These are phyloP conservation scores for Xerocomellus dryophilus DNA, from an alignment of 768 basidiomycete genomes.

Conservation along the genomic window DNA sequence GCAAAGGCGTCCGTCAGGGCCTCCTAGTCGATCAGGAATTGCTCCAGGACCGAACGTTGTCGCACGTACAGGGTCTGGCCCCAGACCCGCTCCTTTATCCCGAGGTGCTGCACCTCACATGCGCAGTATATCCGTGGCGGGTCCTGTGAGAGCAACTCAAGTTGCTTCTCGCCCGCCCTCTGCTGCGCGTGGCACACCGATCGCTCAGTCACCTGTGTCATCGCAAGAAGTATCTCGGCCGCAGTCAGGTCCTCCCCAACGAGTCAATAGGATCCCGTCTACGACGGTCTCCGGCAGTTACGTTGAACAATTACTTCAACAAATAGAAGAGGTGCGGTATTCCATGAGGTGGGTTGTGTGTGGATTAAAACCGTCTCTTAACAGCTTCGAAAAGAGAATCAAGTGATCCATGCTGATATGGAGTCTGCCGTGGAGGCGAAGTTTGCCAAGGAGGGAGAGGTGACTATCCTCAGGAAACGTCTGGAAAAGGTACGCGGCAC, in stretches of 20 bases:
- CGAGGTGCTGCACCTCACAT: slow-evolving; percentile 11
- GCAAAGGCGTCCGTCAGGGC: slow-evolving; percentile 13
- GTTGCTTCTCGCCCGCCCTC: slow-evolving; percentile 13
- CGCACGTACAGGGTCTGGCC: slow-evolving; percentile 6
- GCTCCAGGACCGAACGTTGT: slow-evolving; percentile 8
- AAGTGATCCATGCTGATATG: slow-evolving; percentile 42
- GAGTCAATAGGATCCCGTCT: slow-evolving; percentile 3
- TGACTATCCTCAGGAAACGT: slow-evolving; percentile 58
- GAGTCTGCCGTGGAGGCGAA: slow-evolving; percentile 49
- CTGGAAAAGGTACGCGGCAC: slow-evolving; percentile 55
- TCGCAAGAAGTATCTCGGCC: slow-evolving; percentile 21
- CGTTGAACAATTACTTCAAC: slow-evolving; percentile 27
- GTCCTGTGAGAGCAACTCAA: slow-evolving; percentile 5
- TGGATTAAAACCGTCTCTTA: slow-evolving; percentile 7
- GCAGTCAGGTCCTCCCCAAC: slow-evolving; percentile 13
- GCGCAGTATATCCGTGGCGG: slow-evolving; percentile 11
- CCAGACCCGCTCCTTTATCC: slow-evolving; percentile 10
- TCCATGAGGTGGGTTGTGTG: slow-evolving; percentile 10
- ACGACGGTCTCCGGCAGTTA: neutral
- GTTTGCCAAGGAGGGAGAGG: slow-evolving; percentile 68
- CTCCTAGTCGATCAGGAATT: slow-evolving; percentile 12
- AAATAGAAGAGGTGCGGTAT: slow-evolving; percentile 48
- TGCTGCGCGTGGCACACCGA: slow-evolving; percentile 13
- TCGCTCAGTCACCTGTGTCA: slow-evolving; percentile 10
- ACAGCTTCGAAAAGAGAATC: slow-evolving; percentile 54